A percentile compares a stretch with the other conserved stretches of the same genome.
Conservation (phyloP, 148 eudicot genomes). For the Chenopodium album region DNA sequence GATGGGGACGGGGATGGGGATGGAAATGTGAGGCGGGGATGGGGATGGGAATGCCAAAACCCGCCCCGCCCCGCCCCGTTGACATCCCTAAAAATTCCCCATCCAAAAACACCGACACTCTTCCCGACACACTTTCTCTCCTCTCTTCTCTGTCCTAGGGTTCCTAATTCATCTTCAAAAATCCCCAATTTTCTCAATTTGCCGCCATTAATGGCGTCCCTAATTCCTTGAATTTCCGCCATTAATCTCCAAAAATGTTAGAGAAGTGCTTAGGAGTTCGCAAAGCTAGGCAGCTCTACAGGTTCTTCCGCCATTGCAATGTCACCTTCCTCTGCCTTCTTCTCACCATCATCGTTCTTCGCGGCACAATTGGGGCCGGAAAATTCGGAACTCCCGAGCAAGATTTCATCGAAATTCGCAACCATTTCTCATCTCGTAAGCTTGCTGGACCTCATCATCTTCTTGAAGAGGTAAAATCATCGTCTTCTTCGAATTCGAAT, state of each 20-base stretch:
- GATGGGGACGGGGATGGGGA: too few species aligned
- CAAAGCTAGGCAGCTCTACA: constrained; percentile 22
- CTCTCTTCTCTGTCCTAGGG: neutral
- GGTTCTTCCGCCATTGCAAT: constrained; percentile 32
- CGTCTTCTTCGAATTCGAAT: constrained; percentile 3
- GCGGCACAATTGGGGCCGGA: constrained; percentile 41
- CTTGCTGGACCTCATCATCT: constrained; percentile 22
- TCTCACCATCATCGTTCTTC: constrained; percentile 36
- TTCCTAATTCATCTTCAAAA: neutral
- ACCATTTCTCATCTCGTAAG: constrained; percentile 27
- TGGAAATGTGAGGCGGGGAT: too few species aligned
- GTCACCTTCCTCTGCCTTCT: constrained; percentile 37
- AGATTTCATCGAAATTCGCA: constrained; percentile 33
- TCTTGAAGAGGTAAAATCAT: constrained; percentile 21
- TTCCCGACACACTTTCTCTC: neutral
- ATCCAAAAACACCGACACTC: neutral
- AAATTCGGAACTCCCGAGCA: constrained; percentile 41
- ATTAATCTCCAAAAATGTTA: constrained; percentile 20
- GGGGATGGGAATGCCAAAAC: too few species aligned
- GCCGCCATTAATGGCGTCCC: neutral
- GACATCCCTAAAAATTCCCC: neutral
- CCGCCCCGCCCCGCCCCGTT: too few species aligned
- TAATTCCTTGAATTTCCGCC: neutral
- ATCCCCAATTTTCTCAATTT: neutral
- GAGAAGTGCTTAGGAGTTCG: constrained; percentile 37